Percentiles rank a stretch among this genome's conserved stretches.
Evolutionary conservation across 768 basidiomycete genomes (phyloP).

Genomic region (Fomitopsis serialis): DNA sequence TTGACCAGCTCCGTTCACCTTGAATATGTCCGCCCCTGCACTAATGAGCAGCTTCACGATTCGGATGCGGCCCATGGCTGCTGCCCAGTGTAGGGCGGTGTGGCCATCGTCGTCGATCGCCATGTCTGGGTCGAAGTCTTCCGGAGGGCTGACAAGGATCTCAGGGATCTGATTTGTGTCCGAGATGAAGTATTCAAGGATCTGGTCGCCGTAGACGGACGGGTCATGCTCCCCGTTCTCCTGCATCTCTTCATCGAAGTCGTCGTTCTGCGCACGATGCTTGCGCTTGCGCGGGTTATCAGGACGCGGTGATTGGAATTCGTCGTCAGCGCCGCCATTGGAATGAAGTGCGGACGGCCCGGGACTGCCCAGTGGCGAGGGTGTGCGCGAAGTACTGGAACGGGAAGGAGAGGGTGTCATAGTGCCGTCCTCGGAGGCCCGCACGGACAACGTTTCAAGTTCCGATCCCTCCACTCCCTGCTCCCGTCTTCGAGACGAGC

Average conservation of each 20-base stretch:
- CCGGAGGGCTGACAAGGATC: constrained; percentile 80
- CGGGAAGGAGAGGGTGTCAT: constrained; percentile 89
- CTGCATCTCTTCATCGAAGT: constrained; percentile 35
- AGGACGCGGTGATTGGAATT: constrained; percentile 28
- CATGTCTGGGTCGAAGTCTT: constrained; percentile 93
- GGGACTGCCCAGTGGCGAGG: constrained; percentile 78
- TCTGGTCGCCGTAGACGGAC: constrained; percentile 87
- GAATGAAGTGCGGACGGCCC: constrained; percentile 38
- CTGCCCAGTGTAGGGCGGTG: constrained; percentile 96
- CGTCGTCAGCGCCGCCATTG: constrained; percentile 34
- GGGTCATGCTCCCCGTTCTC: constrained; percentile 47
- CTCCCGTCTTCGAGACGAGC: constrained; percentile 54
- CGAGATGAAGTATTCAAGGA: constrained; percentile 97
- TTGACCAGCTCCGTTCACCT: constrained; percentile 96
- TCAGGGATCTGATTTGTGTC: constrained; percentile 90
- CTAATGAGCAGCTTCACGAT: constrained; percentile 92
- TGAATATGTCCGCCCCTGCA: constrained; percentile 94
- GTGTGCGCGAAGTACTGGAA: constrained; percentile 79
- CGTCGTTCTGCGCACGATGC: constrained; percentile 41
- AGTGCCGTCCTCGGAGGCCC: constrained; percentile 80
- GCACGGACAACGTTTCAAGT: constrained; percentile 57
- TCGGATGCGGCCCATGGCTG: constrained; percentile 96
- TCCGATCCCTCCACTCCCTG: constrained; percentile 53
- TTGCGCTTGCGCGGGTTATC: constrained; percentile 41
- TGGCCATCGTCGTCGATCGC: constrained; percentile 98